Conservation (phyloP, 2,329 filamentous ascomycete species). For the Escovopsis sp. region DNA sequence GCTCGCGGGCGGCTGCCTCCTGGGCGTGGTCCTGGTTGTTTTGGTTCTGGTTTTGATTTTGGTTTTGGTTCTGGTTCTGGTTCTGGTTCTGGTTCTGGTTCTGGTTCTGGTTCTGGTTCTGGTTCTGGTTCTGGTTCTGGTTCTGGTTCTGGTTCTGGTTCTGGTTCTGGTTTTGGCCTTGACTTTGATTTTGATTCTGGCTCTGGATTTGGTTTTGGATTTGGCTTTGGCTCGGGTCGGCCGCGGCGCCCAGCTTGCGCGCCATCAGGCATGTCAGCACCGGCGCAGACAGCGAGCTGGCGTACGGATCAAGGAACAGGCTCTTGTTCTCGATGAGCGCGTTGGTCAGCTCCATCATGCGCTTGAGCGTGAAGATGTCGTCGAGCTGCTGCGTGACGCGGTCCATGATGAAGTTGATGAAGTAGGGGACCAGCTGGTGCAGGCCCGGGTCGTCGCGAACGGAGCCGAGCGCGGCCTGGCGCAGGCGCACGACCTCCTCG, state of each 20-base stretch:
- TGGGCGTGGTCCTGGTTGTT: too few relatives aligned
- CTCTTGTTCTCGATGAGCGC: constrained; percentile 72
- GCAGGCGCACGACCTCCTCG: constrained; percentile 54
- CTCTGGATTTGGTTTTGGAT: too few relatives aligned
- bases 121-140: constrained; percentile 13
- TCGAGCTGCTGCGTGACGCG: constrained; percentile 91
- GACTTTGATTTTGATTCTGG: too few relatives aligned
- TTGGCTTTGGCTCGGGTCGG: constrained; percentile 33
- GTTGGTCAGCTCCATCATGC: constrained; percentile 82
- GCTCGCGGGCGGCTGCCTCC: constrained; percentile 37
- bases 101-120: constrained; percentile 19
- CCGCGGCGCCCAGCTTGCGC: constrained; percentile 54
- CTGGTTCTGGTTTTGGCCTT: too few relatives aligned
- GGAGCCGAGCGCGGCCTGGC: constrained; percentile 71
- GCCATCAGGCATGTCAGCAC: constrained; percentile 78
- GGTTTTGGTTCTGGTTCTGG: too few relatives aligned
- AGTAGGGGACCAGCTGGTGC: constrained; percentile 92
- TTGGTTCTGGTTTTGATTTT: constrained; percentile 15
- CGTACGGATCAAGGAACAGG: constrained; percentile 53
- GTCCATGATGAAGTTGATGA: constrained; percentile 88
- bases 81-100: too few relatives aligned
- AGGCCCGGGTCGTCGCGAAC: constrained; percentile 80
- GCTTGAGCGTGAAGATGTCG: constrained; percentile 72
- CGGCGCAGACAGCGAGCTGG: constrained; percentile 58
- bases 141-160: too few relatives aligned